Evolutionary conservation across 345 rosid genomes (phyloP).

Genomic region (Camelina laxa): DNA sequence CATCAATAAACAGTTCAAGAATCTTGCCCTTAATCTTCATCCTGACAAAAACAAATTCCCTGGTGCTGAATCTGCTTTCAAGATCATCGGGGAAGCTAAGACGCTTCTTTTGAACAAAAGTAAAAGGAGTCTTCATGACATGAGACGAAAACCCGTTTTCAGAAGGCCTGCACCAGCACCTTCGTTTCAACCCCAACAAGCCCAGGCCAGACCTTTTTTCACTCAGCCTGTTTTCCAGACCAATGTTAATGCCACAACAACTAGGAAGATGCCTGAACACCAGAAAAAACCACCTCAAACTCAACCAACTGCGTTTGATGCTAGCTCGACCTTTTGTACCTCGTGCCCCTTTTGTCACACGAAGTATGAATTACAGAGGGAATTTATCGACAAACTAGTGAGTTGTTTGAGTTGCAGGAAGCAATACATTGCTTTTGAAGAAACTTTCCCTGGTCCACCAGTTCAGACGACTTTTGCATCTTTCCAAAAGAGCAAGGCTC

Average conservation of each 20-base stretch:
- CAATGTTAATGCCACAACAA: constrained; percentile 23
- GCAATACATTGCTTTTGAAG: constrained; percentile 57
- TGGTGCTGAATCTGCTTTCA: constrained; percentile 95
- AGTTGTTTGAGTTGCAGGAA: constrained; percentile 62
- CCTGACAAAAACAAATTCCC: constrained; percentile 93
- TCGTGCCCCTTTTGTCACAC: constrained; percentile 66
- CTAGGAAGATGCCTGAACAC: constrained; percentile 39
- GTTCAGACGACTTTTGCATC: constrained; percentile 43
- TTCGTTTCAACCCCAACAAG: constrained; percentile 48
- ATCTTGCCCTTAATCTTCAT: constrained; percentile 84
- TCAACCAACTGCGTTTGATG: constrained; percentile 50
- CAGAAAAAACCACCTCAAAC: constrained; percentile 49
- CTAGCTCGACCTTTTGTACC: constrained; percentile 62
- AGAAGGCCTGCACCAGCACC: constrained; percentile 41
- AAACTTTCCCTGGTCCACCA: constrained; percentile 44
- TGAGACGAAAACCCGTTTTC: constrained; percentile 45
- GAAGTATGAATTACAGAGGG: constrained; percentile 54
- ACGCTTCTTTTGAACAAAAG: constrained; percentile 70
- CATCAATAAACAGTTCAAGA: constrained; percentile 86
- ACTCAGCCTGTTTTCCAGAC: constrained; percentile 40
- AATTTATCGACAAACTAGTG: constrained; percentile 44
- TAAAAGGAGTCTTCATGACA: constrained; percentile 65
- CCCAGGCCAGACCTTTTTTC: constrained; percentile 34
- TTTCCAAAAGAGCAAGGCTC: constrained; percentile 50
- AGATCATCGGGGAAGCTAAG: constrained; percentile 86